These are phyloP conservation scores for Colletotrichum lini DNA, from an alignment of 2,329 filamentous ascomycete species.

Conservation along the genomic window DNA sequence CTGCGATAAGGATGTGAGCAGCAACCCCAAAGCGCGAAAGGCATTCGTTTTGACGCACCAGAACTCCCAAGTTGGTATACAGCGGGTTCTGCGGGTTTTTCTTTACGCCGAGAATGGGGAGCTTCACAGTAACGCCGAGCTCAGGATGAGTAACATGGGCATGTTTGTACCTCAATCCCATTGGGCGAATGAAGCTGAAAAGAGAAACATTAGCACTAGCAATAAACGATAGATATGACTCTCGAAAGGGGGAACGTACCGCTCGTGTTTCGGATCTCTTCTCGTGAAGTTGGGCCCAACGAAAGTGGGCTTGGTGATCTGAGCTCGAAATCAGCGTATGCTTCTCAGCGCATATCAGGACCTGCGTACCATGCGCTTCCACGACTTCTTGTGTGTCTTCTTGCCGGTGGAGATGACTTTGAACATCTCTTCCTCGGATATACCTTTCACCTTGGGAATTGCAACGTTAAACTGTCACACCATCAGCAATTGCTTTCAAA, in stretches of 20 bases:
- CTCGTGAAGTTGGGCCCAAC: slow-evolving; percentile 93
- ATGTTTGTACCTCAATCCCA: slow-evolving; percentile 65
- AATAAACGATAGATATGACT: too few species aligned
- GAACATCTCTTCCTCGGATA: slow-evolving; percentile 98
- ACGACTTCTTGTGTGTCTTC: slow-evolving; percentile 89
- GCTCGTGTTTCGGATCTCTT: slow-evolving; percentile 83
- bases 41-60: slow-evolving; percentile 79
- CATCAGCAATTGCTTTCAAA: neutral
- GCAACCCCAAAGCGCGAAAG: too few species aligned
- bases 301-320: slow-evolving; percentile 86
- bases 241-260: neutral
- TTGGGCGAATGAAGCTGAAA: slow-evolving; percentile 62
- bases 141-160: slow-evolving; percentile 78
- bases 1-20: neutral
- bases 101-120: slow-evolving; percentile 80
- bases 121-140: slow-evolving; percentile 75
- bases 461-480: slow-evolving; percentile 82
- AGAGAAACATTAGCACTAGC: neutral
- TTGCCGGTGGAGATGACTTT: slow-evolving; percentile 96
- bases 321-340: neutral
- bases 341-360: slow-evolving; percentile 62
- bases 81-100: slow-evolving; percentile 84
- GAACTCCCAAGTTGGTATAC: slow-evolving; percentile 92
- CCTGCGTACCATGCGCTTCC: slow-evolving; percentile 77
- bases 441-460: slow-evolving; percentile 80